A percentile compares a stretch with the other conserved stretches of the same genome.
Conservation (phyloP, 441 rosid species). For the Pelargonium australe region DNA sequence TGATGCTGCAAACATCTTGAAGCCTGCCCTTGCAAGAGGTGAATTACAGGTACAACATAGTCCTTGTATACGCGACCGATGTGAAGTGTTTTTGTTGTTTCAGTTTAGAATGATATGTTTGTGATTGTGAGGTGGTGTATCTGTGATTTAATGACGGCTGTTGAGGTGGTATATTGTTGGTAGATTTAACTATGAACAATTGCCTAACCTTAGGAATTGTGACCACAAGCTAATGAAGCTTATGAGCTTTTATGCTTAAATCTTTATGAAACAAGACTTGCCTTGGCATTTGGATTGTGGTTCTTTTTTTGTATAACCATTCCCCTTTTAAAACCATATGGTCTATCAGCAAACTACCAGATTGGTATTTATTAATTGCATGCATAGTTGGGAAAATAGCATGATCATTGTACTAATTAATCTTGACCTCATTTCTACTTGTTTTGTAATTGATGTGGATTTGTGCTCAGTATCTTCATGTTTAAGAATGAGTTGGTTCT, state of each 20-base stretch:
- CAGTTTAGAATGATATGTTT: not conserved
- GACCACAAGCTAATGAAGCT: too few species aligned
- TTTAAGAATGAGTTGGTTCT: slow-evolving; percentile 1
- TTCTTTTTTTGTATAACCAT: not conserved
- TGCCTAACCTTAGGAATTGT: not conserved
- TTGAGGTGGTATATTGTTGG: too few species aligned
- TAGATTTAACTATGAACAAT: not conserved
- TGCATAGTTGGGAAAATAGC: too few species aligned
- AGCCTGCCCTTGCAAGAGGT: slow-evolving; percentile 97
- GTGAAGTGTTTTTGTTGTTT: not conserved
- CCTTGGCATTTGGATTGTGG: not conserved
- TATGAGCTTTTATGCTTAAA: too few species aligned
- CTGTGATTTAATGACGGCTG: not conserved
- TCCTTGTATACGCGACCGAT: not conserved
- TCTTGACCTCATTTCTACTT: not conserved
- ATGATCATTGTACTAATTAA: too few species aligned
- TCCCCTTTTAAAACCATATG: too few species aligned
- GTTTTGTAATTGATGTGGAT: not conserved
- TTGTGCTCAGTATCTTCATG: not conserved
- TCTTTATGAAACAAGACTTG: not conserved
- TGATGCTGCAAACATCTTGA: slow-evolving; percentile 90
- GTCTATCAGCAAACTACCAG: too few species aligned
- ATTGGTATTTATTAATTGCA: too few species aligned
- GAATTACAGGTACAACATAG: slow-evolving; percentile 58
- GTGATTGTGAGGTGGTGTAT: not conserved